Evolutionary conservation across 176 grass and related monocot genomes (phyloP), one percentile per base, ranked within the genome.

Genomic region (Cenchrus fungigraminus): DNA sequence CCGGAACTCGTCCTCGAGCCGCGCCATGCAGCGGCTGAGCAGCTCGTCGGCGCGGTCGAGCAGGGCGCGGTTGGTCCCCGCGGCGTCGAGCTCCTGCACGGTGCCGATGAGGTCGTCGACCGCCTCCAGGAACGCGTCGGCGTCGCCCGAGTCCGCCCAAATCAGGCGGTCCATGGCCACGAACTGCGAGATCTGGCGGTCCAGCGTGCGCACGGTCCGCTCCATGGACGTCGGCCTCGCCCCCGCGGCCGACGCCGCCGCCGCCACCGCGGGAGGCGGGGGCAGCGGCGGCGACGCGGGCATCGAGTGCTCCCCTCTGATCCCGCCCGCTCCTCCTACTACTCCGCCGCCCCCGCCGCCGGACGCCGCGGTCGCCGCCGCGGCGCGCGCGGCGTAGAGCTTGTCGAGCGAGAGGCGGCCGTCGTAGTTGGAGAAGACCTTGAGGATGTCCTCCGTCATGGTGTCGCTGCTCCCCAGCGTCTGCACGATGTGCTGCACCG

Each of bases 351-450:
- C 80, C 3, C 52, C 42, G 46, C 53, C 86, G 0, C 37, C 76
- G 4, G 46, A 73, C 16, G 66, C 87, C 0, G 77, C 88, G 2
- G 59, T 70, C 1, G 77, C 83, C 6, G 66, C 76, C 7, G 77
- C 85, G 19, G 82, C 28, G 16, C 83, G 87, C 64, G 82, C 80
- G 71, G 85, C 93, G 77, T 91, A 88, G 80, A 98, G 90, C 88
- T 95, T 98, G 58, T 95, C 93, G 74, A 95, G 73, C 67, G 93
- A 98, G 70, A 98, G 71, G 71, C 96, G 91, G 66, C 86, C 88
- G 86, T 98, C 96, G 89, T 95, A 98, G 89, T 90, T 86, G 86
- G 93, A 92, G 89, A 98, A 98, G 29, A 95, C 87, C 83, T 95
- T 89, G 78, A 98, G 89, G 75, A 98, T 98, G 81, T 98, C 96